Conservation (phyloP, 2,329 filamentous ascomycete genomes). For the Fusarium verrucosum region DNA sequence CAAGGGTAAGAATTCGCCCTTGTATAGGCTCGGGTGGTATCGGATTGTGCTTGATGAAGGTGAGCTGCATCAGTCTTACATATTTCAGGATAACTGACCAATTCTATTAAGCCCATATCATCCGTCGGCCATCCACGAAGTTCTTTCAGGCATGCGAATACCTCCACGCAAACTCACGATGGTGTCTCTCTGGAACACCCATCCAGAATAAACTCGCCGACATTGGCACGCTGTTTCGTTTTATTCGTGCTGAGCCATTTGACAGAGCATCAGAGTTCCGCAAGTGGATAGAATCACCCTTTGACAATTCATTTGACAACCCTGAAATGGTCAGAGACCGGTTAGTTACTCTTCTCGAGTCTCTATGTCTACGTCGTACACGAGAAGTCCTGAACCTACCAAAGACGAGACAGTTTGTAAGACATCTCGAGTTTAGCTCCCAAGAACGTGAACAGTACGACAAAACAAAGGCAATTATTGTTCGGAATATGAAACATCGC, state of each 20-base stretch:
- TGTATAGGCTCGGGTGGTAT: slow-evolving; percentile 48
- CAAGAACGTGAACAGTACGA: not conserved
- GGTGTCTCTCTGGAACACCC: slow-evolving; percentile 64
- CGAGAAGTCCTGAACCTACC: not conserved
- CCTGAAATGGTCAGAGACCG: not conserved
- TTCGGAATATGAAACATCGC: slow-evolving; percentile 3
- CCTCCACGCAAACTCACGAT: slow-evolving; percentile 56
- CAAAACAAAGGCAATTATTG: not conserved
- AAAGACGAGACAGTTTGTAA: not conserved
- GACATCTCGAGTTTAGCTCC: not conserved
- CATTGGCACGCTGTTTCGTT: slow-evolving; percentile 44
- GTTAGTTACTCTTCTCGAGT: not conserved
- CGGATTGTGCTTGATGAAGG: slow-evolving; percentile 58
- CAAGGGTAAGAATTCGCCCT: not conserved
- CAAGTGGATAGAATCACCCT: slow-evolving; percentile 3
- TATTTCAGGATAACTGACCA: rapidly evolving
- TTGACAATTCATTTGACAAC: not conserved
- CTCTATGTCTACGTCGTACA: not conserved
- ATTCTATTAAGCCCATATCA: slow-evolving; percentile 55
- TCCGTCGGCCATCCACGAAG: slow-evolving; percentile 54
- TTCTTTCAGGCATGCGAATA: slow-evolving; percentile 54
- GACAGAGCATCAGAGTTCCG: not conserved
- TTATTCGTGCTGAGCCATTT: slow-evolving; percentile 14
- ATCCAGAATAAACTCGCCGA: slow-evolving; percentile 64
- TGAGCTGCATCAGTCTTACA: slow-evolving; percentile 19